A percentile compares a stretch with the other conserved stretches of the same genome.
phyloP scores from a whole-genome alignment of 441 rosid species.

The Pelargonium citronellum region DNA sequence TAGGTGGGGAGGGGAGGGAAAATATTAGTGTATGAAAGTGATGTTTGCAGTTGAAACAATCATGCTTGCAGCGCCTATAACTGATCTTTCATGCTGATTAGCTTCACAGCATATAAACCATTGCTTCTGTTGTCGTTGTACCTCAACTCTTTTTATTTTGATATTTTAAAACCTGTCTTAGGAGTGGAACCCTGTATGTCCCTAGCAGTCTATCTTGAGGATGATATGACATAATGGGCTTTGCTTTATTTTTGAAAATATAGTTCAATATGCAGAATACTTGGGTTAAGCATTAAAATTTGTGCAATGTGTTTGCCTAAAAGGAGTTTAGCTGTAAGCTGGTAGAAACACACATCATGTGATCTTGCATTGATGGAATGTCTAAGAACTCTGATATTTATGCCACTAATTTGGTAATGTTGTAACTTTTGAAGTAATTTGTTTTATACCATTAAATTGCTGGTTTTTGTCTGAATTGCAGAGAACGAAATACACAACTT shows the following conservation, averaged over 20 bases:
- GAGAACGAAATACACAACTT: conserved; percentile 74
- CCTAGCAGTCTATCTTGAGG: neutral
- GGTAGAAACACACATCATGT: too few species aligned
- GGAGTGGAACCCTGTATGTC: neutral
- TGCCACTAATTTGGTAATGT: neutral
- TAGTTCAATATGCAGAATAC: too few species aligned
- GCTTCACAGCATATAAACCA: neutral
- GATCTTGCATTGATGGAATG: neutral
- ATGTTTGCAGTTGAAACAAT: neutral
- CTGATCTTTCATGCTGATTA: neutral
- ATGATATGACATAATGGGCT: too few species aligned
- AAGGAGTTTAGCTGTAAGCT: neutral
- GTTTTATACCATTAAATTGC: neutral
- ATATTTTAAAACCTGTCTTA: neutral
- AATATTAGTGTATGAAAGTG: neutral
- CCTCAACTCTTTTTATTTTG: too few species aligned
- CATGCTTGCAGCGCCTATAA: neutral
- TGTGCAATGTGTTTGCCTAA: neutral
- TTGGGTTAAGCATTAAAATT: neutral
- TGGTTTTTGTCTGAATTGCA: conserved; percentile 28
- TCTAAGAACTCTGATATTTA: neutral
- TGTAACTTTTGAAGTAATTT: neutral
- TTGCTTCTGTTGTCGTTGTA: neutral
- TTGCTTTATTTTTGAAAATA: too few species aligned
- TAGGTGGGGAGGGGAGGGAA: too few species aligned